Percentiles rank a stretch among this genome's conserved stretches.
These are phyloP conservation scores for Sugiyamaella mastotermitis DNA, from an alignment of 805 yeast genomes.

Conservation along the genomic window DNA sequence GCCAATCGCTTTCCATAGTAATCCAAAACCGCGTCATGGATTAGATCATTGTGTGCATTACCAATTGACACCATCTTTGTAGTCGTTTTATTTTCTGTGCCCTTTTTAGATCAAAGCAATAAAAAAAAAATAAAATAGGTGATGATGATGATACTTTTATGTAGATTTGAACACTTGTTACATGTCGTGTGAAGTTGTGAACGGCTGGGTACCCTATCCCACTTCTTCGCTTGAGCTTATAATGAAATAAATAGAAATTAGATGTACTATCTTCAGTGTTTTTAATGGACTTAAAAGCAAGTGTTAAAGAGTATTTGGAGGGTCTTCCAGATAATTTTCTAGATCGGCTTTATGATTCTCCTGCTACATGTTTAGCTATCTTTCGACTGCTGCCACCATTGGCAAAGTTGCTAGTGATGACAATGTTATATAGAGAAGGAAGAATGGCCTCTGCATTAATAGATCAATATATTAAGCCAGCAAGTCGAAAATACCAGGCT, in stretches of 20 bases:
- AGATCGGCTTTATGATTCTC: constrained; percentile 71
- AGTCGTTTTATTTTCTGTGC: too few relatives aligned
- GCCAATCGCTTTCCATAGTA: constrained; percentile 95
- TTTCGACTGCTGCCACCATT: constrained; percentile 81
- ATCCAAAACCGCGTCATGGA: constrained; percentile 95
- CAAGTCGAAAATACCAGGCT: constrained; percentile 47
- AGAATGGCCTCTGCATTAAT: constrained; percentile 62
- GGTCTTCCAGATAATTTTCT: constrained; percentile 86
- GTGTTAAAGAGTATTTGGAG: constrained; percentile 84
- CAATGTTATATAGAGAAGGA: constrained; percentile 75
- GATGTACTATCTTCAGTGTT: neutral
- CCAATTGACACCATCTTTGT: constrained; percentile 66
- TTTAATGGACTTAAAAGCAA: constrained; percentile 43
- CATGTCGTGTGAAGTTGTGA: too few relatives aligned
- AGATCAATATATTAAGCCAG: constrained; percentile 68
- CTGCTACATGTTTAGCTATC: constrained; percentile 94
- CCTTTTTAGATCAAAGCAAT: too few relatives aligned
- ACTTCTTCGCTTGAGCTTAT: too few relatives aligned
- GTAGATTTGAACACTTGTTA: too few relatives aligned
- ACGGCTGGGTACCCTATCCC: too few relatives aligned
- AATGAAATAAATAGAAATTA: neutral
- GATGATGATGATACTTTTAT: too few relatives aligned
- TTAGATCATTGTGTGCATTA: constrained; percentile 86
- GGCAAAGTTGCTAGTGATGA: constrained; percentile 83
- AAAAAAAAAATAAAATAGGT: too few relatives aligned